These are phyloP conservation scores for Rickenella mellea DNA, from an alignment of 768 basidiomycete species.

Conservation along the genomic window DNA sequence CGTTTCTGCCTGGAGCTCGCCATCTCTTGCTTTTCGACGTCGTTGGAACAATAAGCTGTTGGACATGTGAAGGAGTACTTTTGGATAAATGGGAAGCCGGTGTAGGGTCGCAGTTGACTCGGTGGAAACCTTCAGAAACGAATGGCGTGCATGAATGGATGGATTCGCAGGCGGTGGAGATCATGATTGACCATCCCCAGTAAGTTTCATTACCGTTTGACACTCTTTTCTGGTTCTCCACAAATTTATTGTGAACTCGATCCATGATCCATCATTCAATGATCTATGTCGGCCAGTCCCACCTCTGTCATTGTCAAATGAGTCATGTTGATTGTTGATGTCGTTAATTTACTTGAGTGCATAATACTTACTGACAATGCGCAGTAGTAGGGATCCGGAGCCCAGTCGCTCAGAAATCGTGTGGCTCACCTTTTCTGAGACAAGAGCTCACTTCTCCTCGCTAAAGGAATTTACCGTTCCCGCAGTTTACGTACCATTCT, in stretches of 20 bases:
- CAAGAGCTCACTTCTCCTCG: not conserved
- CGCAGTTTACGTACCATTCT: not conserved
- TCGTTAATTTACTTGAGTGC: too few species aligned
- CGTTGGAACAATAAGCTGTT: not conserved
- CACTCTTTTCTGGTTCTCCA: not conserved
- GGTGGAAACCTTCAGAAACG: not conserved
- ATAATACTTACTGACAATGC: too few species aligned
- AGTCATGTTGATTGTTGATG: too few species aligned
- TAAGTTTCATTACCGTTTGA: too few species aligned
- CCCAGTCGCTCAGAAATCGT: not conserved
- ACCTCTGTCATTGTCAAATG: too few species aligned
- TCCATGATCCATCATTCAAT: too few species aligned
- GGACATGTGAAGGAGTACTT: not conserved
- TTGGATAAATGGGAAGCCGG: not conserved
- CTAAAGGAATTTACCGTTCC: not conserved
- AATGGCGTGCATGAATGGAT: not conserved
- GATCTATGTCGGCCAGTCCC: too few species aligned
- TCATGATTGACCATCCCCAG: not conserved
- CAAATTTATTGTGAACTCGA: not conserved
- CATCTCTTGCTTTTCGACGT: not conserved
- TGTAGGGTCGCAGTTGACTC: not conserved
- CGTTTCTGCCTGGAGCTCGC: not conserved
- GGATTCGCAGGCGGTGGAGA: not conserved
- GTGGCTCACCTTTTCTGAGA: not conserved
- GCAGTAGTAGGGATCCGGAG: not conserved